phyloP scores from a whole-genome alignment of 768 basidiomycete species.

The Phanerochaete carnosa region DNA sequence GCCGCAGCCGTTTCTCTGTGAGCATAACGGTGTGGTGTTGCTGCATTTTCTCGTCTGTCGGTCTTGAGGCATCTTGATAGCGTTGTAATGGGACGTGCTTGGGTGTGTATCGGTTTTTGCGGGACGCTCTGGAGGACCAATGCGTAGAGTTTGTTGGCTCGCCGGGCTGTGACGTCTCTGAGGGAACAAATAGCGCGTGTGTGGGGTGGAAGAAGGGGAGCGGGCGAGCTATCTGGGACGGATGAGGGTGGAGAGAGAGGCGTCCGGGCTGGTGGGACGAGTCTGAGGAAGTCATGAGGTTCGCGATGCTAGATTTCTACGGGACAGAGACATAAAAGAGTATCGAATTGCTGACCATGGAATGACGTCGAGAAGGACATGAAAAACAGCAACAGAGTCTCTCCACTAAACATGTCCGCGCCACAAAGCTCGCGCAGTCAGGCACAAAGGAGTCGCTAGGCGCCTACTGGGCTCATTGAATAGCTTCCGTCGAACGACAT shows the following conservation, averaged over 20 bases:
- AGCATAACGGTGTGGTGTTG: constrained; percentile 1
- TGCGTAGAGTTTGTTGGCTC: constrained; percentile 12
- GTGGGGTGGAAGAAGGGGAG: constrained; percentile 10
- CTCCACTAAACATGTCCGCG: too few species aligned
- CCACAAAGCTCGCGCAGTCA: too few species aligned
- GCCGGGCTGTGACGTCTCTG: neutral
- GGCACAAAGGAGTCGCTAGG: too few species aligned
- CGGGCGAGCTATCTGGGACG: constrained; percentile 5
- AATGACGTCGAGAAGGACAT: too few species aligned
- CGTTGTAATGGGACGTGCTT: constrained; percentile 10
- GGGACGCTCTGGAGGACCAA: constrained; percentile 39
- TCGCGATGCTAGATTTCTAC: too few species aligned
- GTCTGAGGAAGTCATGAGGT: neutral
- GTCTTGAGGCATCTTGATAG: neutral
- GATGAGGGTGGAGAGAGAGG: neutral
- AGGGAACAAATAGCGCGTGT: neutral
- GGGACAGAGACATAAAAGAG: too few species aligned
- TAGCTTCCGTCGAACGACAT: too few species aligned
- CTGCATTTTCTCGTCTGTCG: neutral
- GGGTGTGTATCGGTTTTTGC: constrained; percentile 19
- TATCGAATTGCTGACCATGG: too few species aligned
- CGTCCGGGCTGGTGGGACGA: neutral
- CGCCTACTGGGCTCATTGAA: too few species aligned
- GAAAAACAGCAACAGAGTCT: too few species aligned
- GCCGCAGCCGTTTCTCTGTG: constrained; percentile 16